Base-by-base conservation (phyloP, 495 filamentous ascomycete genomes). In the Hypoxylon cercidicola region DNA sequence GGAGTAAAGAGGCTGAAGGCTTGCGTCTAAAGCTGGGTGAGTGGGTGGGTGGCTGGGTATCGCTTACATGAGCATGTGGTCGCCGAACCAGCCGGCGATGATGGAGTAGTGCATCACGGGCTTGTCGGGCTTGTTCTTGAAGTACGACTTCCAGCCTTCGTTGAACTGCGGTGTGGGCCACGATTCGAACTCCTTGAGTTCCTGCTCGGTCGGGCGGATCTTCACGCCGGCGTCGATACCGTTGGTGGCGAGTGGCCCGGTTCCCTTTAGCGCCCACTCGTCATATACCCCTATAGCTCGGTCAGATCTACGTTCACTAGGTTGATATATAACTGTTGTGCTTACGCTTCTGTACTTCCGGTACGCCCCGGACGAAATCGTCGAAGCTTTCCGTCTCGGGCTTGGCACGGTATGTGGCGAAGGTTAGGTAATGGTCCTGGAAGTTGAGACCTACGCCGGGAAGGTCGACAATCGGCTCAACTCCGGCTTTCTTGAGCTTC, bases 201-300 rank as follows among this genome's bases (percentile, higher is more conserved):
- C 91, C 20, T 88, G 70, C 68, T 87, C 82, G 0, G 84, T 91
- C 0, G 90, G 90, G 6, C 91, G 82, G 60, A 93, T 83, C 73
- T 95, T 93, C 47, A 92, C 91, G 34, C 90, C 90, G 13, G 90
- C 90, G 9, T 95, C 90, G 66, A 95, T 93, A 54, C 90, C 90
- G 68, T 93, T 94, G 34, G 91, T 93, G n/a, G 90, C 84, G 28
- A 93, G 77, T 3, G 90, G 89, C 0, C 91, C 90, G 10, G 90
- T 93, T 8, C 90, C 91, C 67, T 91, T 93, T 58, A 85, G 65
- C 51, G 92, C 88, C 90, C 90, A 93, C 72, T 93, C 89, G 18
- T 92, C 84, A 50, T 83, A 90, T 19, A 90, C 85, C 48, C 78
- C 77, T 78, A 20, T 1, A 18, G 4, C 18, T 11, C 2, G 0